Evolutionary conservation across 2,329 filamentous ascomycete species (phyloP).

Genomic region (Penicillium sp.): DNA sequence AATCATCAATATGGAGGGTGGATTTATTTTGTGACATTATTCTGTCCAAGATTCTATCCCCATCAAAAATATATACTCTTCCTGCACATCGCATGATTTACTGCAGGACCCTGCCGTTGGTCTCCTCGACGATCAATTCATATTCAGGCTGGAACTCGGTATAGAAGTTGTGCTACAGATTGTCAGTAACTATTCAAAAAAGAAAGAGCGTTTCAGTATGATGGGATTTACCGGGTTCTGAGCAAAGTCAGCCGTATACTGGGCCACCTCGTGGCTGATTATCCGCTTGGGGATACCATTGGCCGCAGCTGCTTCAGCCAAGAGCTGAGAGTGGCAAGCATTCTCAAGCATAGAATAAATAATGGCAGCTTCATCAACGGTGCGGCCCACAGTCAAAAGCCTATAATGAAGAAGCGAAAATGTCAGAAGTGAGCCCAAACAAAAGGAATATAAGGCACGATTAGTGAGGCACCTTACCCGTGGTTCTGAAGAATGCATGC

Average conservation of each 20-base stretch:
- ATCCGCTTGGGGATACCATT: slow-evolving; percentile 39
- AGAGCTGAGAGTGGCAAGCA: slow-evolving; percentile 42
- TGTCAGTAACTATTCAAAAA: slow-evolving; percentile 3
- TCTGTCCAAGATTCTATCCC: neutral
- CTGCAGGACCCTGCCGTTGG: slow-evolving; percentile 33
- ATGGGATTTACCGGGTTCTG: slow-evolving; percentile 38
- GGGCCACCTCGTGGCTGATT: slow-evolving; percentile 33
- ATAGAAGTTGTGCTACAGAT: slow-evolving; percentile 38
- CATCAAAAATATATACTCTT: too few relatives aligned
- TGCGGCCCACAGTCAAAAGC: slow-evolving; percentile 41
- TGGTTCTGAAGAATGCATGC: slow-evolving; percentile 45
- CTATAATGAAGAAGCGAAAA: slow-evolving; percentile 24
- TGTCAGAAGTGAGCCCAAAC: slow-evolving; percentile 9
- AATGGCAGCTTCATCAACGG: slow-evolving; percentile 43
- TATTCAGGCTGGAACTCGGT: slow-evolving; percentile 42
- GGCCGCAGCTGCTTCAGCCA: slow-evolving; percentile 43
- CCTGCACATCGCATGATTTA: too few relatives aligned
- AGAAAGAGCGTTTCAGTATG: too few relatives aligned
- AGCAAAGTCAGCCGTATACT: slow-evolving; percentile 36
- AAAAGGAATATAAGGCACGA: too few relatives aligned
- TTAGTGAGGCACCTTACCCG: slow-evolving; percentile 28
- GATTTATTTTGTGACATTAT: too few relatives aligned
- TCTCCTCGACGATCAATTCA: slow-evolving; percentile 40
- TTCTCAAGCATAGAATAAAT: slow-evolving; percentile 43
- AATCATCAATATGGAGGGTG: too few relatives aligned